Evolutionary conservation across 2,329 filamentous ascomycete genomes (phyloP), one percentile per base, ranked within the genome.

Genomic region (Phialophora macrospora): DNA sequence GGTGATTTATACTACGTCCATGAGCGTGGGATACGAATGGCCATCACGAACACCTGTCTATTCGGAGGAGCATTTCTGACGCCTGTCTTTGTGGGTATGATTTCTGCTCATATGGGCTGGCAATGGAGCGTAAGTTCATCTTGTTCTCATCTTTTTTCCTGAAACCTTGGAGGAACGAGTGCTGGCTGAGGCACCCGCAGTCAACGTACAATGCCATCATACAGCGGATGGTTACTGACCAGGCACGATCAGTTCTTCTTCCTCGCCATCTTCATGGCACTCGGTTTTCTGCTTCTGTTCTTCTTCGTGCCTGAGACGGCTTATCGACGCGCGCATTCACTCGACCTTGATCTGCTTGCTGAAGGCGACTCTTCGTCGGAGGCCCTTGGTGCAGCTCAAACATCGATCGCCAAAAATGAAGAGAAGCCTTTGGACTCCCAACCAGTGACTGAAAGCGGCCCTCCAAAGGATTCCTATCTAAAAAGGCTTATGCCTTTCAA

Each of bases 1-100:
- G 94, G 93, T 48, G 94, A 98, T 76, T 76, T 98, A 59, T 97
- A 94, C 78, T 95, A 89, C 77, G 92, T 97, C 28, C 94, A 94
- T 79, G 87, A 91, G 77, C 77, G 85, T 77, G 48, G 93, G 34
- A 86, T 90, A 71, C 87, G 93, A 63, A 97, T 97, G 94, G 94
- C 94, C 0, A 82, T 96, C 62, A 84, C 83, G 2, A 91, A 90
- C 73, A 82, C 90, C 32, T 84, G 86, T n/a, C 79, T 91, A 2
- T 91, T 90, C 69, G 89, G 89, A 2, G 88, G 88, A 17, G 86
- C 88, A 1, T 91, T 91, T 74, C 83, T 90, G 70, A 97, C 94
- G 0, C 94, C 94, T 0, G 92, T 97, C n/a, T 80, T 97, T 26
- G 93, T 93, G 1, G 93, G 69, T 9, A 71, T 71, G 67, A 71